These are phyloP conservation scores for Panellus pusillus DNA, from an alignment of 768 basidiomycete genomes.

Conservation along the genomic window DNA sequence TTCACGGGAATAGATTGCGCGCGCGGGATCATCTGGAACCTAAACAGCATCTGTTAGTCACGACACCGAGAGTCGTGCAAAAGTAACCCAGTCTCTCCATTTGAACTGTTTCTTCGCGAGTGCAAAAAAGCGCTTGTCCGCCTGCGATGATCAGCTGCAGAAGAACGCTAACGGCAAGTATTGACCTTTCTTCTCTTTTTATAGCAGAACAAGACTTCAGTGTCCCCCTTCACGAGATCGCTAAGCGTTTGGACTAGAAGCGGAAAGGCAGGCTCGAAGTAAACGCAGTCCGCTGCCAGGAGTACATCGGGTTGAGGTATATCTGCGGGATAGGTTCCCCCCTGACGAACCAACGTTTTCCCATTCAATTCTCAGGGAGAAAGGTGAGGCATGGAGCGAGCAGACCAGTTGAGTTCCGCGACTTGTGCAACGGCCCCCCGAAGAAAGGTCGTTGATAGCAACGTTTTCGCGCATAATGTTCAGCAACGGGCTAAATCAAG, in stretches of 20 bases:
- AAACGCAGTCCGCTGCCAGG: constrained; percentile 93
- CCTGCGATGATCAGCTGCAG: constrained; percentile 45
- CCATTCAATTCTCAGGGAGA: neutral
- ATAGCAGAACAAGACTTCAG: constrained; percentile 85
- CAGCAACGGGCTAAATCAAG: constrained; percentile 61
- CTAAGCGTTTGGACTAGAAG: constrained; percentile 78
- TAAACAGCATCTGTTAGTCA: constrained; percentile 27
- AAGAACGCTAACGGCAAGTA: neutral
- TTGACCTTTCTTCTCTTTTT: constrained; percentile 87
- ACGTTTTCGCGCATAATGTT: constrained; percentile 80
- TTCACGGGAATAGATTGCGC: constrained; percentile 57
- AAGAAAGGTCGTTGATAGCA: constrained; percentile 56
- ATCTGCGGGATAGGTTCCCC: constrained; percentile 53
- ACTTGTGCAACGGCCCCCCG: constrained; percentile 45
- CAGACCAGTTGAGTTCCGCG: constrained; percentile 82
- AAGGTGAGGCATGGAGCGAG: constrained; percentile 13
- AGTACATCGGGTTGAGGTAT: constrained; percentile 62
- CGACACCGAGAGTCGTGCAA: neutral
- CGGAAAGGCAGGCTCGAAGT: constrained; percentile 92
- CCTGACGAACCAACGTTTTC: constrained; percentile 42
- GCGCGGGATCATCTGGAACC: constrained; percentile 66
- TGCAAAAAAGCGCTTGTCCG: constrained; percentile 84
- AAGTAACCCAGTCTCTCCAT: constrained; percentile 54
- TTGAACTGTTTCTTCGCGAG: constrained; percentile 76
- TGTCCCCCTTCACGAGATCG: constrained; percentile 50